These are phyloP conservation scores for Gnaphalium uliginosum DNA, from an alignment of 129 eudicot genomes.

Conservation along the genomic window DNA sequence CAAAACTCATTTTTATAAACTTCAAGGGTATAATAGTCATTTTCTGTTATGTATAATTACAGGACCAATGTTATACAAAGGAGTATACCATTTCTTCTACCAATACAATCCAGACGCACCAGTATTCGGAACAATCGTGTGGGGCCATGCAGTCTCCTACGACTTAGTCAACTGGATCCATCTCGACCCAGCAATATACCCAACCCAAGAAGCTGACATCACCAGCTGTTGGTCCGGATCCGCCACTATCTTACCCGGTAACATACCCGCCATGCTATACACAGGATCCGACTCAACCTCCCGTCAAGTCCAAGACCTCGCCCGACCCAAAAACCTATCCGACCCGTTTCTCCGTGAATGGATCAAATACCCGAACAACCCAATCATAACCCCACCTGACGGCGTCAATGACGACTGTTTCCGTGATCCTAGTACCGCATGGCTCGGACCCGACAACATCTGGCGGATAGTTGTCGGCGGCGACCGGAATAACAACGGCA, in stretches of 20 bases:
- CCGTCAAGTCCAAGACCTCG: slow-evolving; percentile 43
- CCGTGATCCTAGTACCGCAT: slow-evolving; percentile 48
- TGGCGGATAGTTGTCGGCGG: slow-evolving; percentile 42
- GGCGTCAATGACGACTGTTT: slow-evolving; percentile 45
- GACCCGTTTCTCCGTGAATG: slow-evolving; percentile 44
- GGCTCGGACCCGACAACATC: slow-evolving; percentile 35
- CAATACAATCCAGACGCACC: slow-evolving; percentile 40
- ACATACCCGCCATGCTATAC: slow-evolving; percentile 39
- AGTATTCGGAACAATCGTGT: slow-evolving; percentile 31
- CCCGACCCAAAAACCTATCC: slow-evolving; percentile 40
- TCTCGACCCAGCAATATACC: slow-evolving; percentile 47
- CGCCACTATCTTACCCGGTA: slow-evolving; percentile 40
- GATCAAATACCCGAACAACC: slow-evolving; percentile 33
- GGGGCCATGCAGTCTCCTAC: slow-evolving; percentile 44
- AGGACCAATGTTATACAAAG: slow-evolving; percentile 46
- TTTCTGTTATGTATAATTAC: neutral
- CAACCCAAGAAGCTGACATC: slow-evolving; percentile 36
- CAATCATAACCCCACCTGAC: slow-evolving; percentile 37
- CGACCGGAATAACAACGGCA: slow-evolving; percentile 33
- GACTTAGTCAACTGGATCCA: slow-evolving; percentile 47
- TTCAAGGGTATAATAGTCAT: neutral
- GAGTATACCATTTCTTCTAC: slow-evolving; percentile 43
- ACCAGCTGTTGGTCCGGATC: slow-evolving; percentile 47
- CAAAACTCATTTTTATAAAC: neutral
- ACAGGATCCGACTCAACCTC: slow-evolving; percentile 36